These are phyloP conservation scores for Sordariomycetes sp. DNA, from an alignment of 2,329 filamentous ascomycete genomes.

Conservation along the genomic window DNA sequence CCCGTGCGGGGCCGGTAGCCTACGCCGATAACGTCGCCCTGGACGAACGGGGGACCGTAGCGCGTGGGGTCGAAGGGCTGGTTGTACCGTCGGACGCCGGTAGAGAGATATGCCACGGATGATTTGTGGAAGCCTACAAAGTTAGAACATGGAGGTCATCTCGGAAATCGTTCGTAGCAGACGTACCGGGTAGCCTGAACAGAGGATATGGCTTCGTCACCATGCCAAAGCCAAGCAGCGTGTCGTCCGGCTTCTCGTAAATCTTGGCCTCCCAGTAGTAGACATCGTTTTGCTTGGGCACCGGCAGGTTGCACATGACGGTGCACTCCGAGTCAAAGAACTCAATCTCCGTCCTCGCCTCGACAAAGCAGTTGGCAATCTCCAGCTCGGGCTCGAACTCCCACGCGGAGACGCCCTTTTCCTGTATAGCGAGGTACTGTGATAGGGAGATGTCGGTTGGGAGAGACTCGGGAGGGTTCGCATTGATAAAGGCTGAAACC, in stretches of 20 bases:
- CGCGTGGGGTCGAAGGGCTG: conserved; percentile 74
- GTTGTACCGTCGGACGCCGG: conserved; percentile 78
- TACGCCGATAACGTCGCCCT: conserved; percentile 92
- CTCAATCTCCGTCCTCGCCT: conserved; percentile 91
- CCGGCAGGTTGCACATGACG: conserved; percentile 90
- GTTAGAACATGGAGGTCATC: background rate
- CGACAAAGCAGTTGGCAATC: conserved; percentile 97
- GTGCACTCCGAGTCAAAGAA: conserved; percentile 98
- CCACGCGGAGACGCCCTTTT: conserved; percentile 99
- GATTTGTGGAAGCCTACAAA: conserved; percentile 70
- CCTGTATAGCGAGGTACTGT: conserved; percentile 95
- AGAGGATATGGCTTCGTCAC: conserved; percentile 95
- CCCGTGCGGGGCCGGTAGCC: conserved; percentile 92
- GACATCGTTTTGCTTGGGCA: conserved; percentile 97
- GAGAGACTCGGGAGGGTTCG: conserved; percentile 87
- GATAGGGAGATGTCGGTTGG: conserved; percentile 96
- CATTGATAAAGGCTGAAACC: conserved; percentile 72
- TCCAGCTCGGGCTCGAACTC: conserved; percentile 99
- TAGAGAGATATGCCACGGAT: conserved; percentile 84
- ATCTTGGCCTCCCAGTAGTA: conserved; percentile 99
- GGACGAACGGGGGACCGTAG: conserved; percentile 77
- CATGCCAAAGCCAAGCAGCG: conserved; percentile 82
- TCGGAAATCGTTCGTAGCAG: background rate
- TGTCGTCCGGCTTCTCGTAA: conserved; percentile 90
- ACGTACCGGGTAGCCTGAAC: conserved; percentile 81